Percentiles rank a stretch among this genome's conserved stretches.
Conservation (phyloP, 768 basidiomycete species). For the Paxillus rubicundulus region DNA sequence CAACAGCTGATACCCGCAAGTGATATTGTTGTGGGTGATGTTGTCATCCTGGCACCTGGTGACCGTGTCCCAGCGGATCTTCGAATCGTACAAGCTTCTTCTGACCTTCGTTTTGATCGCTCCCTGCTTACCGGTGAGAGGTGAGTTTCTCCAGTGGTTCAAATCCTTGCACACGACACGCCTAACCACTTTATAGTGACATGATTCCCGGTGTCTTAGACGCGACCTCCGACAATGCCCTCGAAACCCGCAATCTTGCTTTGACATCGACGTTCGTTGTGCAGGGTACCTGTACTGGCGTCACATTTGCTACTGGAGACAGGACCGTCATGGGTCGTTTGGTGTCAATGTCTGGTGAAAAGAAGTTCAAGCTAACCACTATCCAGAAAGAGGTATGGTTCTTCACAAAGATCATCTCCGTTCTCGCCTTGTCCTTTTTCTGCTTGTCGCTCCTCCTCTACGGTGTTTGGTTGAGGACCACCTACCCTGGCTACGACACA, state of each 20-base stretch:
- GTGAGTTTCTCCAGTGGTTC: conserved; percentile 11
- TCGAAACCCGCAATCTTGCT: conserved; percentile 46
- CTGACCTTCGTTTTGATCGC: conserved; percentile 50
- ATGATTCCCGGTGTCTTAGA: conserved; percentile 44
- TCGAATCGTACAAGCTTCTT: conserved; percentile 47
- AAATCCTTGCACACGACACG: neutral
- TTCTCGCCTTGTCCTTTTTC: conserved; percentile 38
- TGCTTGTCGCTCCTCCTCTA: conserved; percentile 39
- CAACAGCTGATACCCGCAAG: conserved; percentile 46
- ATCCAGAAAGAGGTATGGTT: conserved; percentile 48
- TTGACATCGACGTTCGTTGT: conserved; percentile 43
- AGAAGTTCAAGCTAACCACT: conserved; percentile 44
- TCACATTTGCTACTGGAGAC: conserved; percentile 42
- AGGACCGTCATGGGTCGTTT: conserved; percentile 49
- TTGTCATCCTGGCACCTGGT: conserved; percentile 48
- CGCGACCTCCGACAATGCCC: conserved; percentile 45
- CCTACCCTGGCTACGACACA: conserved; percentile 32
- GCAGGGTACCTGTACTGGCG: conserved; percentile 39
- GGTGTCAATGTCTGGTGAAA: conserved; percentile 48
- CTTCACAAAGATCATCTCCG: conserved; percentile 51
- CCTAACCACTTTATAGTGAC: conserved; percentile 28
- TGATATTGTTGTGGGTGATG: conserved; percentile 55
- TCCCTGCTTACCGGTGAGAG: conserved; percentile 50
- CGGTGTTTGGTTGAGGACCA: conserved; percentile 38
- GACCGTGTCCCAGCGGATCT: conserved; percentile 61